phyloP scores from a whole-genome alignment of 1,284 basidiomycete genomes.

The Heliocybe sulcata region DNA sequence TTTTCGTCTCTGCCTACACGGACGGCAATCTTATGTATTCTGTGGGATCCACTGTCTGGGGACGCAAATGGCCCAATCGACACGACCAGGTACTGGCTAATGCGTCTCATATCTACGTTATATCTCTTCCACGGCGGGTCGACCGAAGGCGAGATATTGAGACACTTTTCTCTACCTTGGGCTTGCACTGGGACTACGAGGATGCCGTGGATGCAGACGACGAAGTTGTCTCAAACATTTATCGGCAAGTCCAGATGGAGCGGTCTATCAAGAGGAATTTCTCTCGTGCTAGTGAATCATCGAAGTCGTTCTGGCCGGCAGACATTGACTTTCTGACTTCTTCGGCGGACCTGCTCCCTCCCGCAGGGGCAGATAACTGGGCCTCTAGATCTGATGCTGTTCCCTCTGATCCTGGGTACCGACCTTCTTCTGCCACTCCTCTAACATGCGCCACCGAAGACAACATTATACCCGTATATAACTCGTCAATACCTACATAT shows the following conservation, averaged over 20 bases:
- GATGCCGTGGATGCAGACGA: conserved; percentile 36
- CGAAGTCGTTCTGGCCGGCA: conserved; percentile 38
- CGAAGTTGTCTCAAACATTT: conserved; percentile 28
- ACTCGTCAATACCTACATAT: conserved; percentile 32
- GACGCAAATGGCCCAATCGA: too few species aligned
- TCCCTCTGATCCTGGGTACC: background rate
- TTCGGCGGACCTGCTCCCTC: conserved; percentile 18
- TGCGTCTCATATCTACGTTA: conserved; percentile 38
- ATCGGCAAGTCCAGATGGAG: conserved; percentile 30
- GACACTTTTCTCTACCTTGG: conserved; percentile 32
- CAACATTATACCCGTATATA: conserved; percentile 30
- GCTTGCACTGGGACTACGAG: conserved; percentile 45
- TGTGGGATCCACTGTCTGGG: too few species aligned
- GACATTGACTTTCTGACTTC: conserved; percentile 26
- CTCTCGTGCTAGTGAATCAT: background rate
- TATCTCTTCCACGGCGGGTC: conserved; percentile 46
- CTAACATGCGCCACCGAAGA: conserved; percentile 46
- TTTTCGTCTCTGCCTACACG: too few species aligned
- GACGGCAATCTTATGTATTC: too few species aligned
- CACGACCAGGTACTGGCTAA: background rate
- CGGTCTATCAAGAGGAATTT: conserved; percentile 17
- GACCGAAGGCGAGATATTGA: conserved; percentile 54
- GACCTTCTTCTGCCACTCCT: conserved; percentile 11
- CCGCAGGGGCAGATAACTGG: conserved; percentile 29
- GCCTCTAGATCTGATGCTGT: background rate